Base-by-base conservation (phyloP, 2,329 filamentous ascomycete genomes). In the Macrophomina phaseolina region DNA sequence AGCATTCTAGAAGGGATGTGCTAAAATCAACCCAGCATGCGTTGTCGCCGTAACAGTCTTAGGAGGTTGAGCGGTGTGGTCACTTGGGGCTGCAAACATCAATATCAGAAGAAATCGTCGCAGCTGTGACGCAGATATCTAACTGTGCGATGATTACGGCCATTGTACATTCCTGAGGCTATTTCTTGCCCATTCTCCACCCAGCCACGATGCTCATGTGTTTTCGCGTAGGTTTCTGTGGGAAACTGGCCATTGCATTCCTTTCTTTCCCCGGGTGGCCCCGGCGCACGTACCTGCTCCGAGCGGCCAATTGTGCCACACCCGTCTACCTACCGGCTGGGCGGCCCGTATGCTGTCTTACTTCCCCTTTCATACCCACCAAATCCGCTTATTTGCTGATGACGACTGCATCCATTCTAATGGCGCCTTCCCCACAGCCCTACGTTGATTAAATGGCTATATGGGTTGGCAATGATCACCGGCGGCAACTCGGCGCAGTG, bases 401-500 rank as follows among this genome's bases (percentile, higher is more conserved):
- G 56, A 61, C 56, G 56, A 61, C 6, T 61, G 40, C n/a, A 36
- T 48, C 42, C 56, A 14, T n/a, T 61, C 56, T 12, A 34, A 61
- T 61, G 56, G 56, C 28, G n/a, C 42, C 56, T 61, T 61, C 56
- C n/a, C 56, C 56, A 48, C 56, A 61, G 56, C 56, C 56, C 42
- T 61, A 61, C 28, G 56, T 18, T 61, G 56, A 61, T 61, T 61
- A 61, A 61, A 61, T 61, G 40, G 48, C 40, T 12, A 34, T 40
- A 12, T 45, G 55, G 28, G 40, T n/a, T 61, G 56, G 56, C 56
- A 28, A 60, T 23, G 38, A 18, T 36, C 18, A 18, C 42, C 56
- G 56, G 56, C 40, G 56, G 42, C 40, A 61, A 61, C 42, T 61
- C 49, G 62, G 62, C 62, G 62, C n/a, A 38, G 62, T 46, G 62